Conservation (phyloP, 768 basidiomycete species). For the Erythrobasidium yunnanense region DNA sequence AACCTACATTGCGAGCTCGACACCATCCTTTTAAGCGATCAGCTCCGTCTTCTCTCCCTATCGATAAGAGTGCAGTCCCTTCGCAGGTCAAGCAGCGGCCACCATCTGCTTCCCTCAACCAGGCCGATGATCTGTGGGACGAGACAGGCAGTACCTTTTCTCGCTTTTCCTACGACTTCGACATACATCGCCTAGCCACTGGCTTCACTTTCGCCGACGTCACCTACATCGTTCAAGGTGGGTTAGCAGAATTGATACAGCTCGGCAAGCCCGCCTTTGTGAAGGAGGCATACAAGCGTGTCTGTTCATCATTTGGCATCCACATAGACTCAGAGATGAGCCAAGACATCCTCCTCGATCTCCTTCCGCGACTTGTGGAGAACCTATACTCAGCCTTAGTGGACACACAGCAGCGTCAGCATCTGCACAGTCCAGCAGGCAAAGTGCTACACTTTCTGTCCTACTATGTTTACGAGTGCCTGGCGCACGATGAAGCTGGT, state of each 20-base stretch:
- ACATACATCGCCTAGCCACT: constrained; percentile 48
- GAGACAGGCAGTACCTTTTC: neutral
- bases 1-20: neutral
- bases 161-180: constrained; percentile 47
- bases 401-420: constrained; percentile 36
- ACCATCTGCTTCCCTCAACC: too few species aligned
- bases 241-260: constrained; percentile 39
- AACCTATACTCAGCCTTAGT: constrained; percentile 47
- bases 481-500: constrained; percentile 41
- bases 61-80: neutral
- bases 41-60: neutral
- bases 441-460: constrained; percentile 44
- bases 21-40: too few species aligned
- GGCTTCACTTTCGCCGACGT: constrained; percentile 52
- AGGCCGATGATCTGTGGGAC: neutral
- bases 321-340: constrained; percentile 43
- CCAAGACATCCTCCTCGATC: constrained; percentile 45
- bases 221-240: constrained; percentile 24
- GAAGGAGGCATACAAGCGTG: constrained; percentile 32
- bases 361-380: constrained; percentile 45
- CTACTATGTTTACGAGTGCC: constrained; percentile 48
- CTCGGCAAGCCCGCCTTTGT: constrained; percentile 37
- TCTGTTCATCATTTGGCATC: constrained; percentile 37
- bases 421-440: constrained; percentile 37
- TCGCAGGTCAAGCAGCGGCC: neutral